These are phyloP conservation scores for Saksenaea oblongispora DNA, from an alignment of 371 early-diverging fungal species.

Conservation along the genomic window DNA sequence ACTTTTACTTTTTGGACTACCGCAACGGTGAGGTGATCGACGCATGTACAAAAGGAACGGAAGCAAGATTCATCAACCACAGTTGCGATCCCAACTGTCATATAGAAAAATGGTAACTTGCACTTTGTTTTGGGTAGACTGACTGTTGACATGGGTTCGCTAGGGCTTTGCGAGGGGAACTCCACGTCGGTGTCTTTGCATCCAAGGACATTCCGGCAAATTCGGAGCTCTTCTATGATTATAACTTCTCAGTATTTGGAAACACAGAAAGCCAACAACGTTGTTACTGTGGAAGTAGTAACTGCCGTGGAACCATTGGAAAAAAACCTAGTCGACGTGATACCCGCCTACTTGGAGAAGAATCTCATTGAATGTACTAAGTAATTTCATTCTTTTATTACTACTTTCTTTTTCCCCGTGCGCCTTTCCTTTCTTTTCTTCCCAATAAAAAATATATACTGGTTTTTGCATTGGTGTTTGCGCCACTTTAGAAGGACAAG, in stretches of 20 bases:
- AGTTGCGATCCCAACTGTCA: constrained; percentile 93
- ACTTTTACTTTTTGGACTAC: constrained; percentile 85
- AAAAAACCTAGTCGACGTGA: constrained; percentile 22
- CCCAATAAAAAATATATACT: no score
- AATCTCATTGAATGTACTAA: constrained; percentile 1
- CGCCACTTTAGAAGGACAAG: no score
- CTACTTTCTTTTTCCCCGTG: no score
- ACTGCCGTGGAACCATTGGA: constrained; percentile 74
- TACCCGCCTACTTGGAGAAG: constrained; percentile 5
- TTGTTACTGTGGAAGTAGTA: constrained; percentile 73
- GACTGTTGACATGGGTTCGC: no score
- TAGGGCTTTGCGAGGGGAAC: constrained; percentile 72
- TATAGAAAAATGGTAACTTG: constrained; percentile 88
- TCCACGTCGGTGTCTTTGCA: constrained; percentile 79
- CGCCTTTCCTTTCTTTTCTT: no score
- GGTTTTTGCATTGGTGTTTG: no score
- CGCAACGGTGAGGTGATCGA: constrained; percentile 79
- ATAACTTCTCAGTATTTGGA: constrained; percentile 74
- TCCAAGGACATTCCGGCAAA: constrained; percentile 67
- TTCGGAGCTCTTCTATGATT: constrained; percentile 86
- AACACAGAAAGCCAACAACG: constrained; percentile 59
- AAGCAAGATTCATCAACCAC: constrained; percentile 57
- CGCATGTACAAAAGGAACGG: constrained; percentile 74
- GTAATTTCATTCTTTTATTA: background rate
- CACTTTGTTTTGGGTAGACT: no score